Evolutionary conservation across 2,329 filamentous ascomycete genomes (phyloP), one percentile per base, ranked within the genome.

Genomic region (Mollisia scopiformis): DNA sequence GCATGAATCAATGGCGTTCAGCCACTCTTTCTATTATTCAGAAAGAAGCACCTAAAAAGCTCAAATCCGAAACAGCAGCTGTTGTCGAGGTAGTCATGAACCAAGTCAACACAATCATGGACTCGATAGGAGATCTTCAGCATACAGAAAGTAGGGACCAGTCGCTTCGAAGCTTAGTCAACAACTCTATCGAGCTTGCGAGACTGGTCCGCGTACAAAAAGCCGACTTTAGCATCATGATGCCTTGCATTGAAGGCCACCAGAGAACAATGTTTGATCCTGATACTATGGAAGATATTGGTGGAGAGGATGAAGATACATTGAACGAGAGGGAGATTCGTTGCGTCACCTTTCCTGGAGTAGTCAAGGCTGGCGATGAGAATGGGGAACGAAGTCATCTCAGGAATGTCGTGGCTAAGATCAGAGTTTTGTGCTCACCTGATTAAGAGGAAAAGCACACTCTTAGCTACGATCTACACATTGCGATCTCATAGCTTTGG

Each of bases 1-100:
- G 81, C 30, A 79, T 87, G 63, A 89, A 88, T 70, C 83, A 87
- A 69, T 90, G 87, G 87, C 84, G 88, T 39, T 84, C 87, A 6
- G 78, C 80, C n/a, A 90, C 87, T 1, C 78, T 89, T 41, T 79
- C 83, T 27, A 78, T 87, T 46, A 73, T 90, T 54, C 80, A 80
- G 57, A 84, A 84, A 67, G 83, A 84, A 62, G 78, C 81, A 6
- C 72, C 75, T 16, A 69, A 76, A 33, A 79, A 76, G 58, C 77
- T 86, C 33, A 75, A 80, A 54, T 68, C 74, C 14, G 77, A 82
- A 67, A 85, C 83, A 3, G 64, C 74, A 21, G 65, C 69, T 25
- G 69, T 81, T 31, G 75, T 77, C 16, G 77, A 82, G 37, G 68
- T 70, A 13, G 75, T 85, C 41, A 72, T 85, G 16, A 67, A 73